A percentile compares a stretch with the other conserved stretches of the same genome.
Conservation (phyloP, 2,329 filamentous ascomycete species). For the Didymella lethalis region DNA sequence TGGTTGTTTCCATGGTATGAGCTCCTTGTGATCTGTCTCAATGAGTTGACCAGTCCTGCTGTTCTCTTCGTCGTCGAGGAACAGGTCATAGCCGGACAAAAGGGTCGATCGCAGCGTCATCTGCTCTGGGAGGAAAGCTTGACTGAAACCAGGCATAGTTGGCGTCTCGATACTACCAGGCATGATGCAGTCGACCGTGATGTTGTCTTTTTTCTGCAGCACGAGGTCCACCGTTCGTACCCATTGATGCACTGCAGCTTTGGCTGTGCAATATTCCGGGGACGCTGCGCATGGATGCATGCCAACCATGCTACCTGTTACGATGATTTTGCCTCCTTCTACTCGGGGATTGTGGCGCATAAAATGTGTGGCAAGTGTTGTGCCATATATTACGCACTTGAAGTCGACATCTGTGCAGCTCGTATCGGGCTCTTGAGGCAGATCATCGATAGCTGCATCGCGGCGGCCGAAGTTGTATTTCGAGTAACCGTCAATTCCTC, state of each 20-base stretch:
- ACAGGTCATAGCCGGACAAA: neutral
- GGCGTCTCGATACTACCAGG: constrained; percentile 58
- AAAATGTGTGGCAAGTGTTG: constrained; percentile 60
- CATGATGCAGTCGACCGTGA: constrained; percentile 59
- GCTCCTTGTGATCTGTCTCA: neutral
- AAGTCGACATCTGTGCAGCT: constrained; percentile 58
- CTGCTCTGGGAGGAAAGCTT: constrained; percentile 34
- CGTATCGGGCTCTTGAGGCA: constrained; percentile 57
- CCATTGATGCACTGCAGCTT: constrained; percentile 53
- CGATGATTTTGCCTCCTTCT: constrained; percentile 56
- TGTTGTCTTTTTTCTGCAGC: constrained; percentile 54
- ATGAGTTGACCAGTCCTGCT: neutral
- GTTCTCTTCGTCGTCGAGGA: constrained; percentile 1
- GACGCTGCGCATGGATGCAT: constrained; percentile 56
- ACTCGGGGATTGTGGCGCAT: constrained; percentile 58
- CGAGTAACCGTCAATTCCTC: constrained; percentile 57
- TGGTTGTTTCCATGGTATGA: neutral
- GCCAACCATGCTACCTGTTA: constrained; percentile 55
- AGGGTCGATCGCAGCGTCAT: constrained; percentile 46
- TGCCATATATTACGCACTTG: constrained; percentile 61
- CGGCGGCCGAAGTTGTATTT: constrained; percentile 54
- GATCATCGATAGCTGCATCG: constrained; percentile 31
- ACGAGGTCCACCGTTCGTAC: constrained; percentile 36
- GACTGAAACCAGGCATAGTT: constrained; percentile 43
- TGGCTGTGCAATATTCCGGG: constrained; percentile 62